A percentile compares a stretch with the other conserved stretches of the same genome.
phyloP scores from a whole-genome alignment of 106 monocot species.

The Amphibolis antarctica region DNA sequence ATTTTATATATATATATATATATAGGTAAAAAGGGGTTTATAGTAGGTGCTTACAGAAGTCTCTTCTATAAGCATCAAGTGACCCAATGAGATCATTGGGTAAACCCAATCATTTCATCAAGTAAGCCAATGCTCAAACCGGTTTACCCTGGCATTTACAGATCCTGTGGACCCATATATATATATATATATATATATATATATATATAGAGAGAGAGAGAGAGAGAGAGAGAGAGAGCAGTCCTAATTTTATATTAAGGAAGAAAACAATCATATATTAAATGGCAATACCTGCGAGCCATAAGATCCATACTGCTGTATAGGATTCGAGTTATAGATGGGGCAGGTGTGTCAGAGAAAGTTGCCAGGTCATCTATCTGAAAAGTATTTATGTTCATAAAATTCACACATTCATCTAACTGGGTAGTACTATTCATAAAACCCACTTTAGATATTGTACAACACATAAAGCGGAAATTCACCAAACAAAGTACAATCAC shows the following conservation, averaged over 20 bases:
- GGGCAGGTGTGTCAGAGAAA: conserved; percentile 53
- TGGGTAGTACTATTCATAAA: background rate
- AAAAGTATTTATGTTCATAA: too few relatives aligned
- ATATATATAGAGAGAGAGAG: too few relatives aligned
- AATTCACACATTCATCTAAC: too few relatives aligned
- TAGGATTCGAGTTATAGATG: conserved; percentile 55
- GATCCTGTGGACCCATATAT: too few relatives aligned
- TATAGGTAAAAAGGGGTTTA: too few relatives aligned
- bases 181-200: too few relatives aligned
- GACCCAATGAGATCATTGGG: background rate
- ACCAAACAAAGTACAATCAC: too few relatives aligned
- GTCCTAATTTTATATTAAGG: background rate
- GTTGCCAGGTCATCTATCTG: conserved; percentile 59
- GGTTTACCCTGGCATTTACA: too few relatives aligned
- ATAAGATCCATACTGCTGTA: conserved; percentile 54
- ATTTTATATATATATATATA: too few relatives aligned
- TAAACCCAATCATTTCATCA: background rate
- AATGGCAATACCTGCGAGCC: conserved; percentile 38
- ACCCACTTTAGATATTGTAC: background rate
- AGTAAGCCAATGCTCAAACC: too few relatives aligned
- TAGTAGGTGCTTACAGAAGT: too few relatives aligned
- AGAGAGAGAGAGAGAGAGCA: too few relatives aligned
- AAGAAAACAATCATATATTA: background rate
- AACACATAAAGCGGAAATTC: background rate
- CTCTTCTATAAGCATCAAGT: background rate